phyloP scores from a whole-genome alignment of 345 rosid genomes.

The Aegle marmelos region DNA sequence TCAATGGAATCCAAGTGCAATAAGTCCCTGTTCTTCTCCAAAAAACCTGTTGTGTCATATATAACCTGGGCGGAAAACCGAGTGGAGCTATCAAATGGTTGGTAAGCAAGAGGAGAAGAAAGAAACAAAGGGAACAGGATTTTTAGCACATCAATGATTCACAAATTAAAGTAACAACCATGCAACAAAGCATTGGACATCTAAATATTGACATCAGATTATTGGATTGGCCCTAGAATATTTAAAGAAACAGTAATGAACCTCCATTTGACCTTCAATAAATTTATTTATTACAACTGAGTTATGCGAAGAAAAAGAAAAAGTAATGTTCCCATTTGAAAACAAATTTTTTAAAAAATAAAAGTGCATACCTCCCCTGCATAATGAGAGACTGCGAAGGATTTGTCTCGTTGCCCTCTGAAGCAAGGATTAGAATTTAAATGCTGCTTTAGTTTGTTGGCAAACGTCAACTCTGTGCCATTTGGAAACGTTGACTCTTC shows the following conservation, averaged over 20 bases:
- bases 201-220: neutral
- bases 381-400: conserved; percentile 82
- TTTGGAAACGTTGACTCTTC: conserved; percentile 98
- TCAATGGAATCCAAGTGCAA: conserved; percentile 90
- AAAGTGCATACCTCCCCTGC: conserved; percentile 83
- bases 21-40: conserved; percentile 96
- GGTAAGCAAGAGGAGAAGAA: conserved; percentile 18
- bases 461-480: conserved; percentile 91
- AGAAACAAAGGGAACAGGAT: neutral
- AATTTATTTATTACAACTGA: too few relatives aligned
- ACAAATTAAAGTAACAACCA: neutral
- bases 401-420: conserved; percentile 76
- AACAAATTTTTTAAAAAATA: neutral
- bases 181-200: neutral
- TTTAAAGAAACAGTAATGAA: neutral
- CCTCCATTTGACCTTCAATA: neutral
- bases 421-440: conserved; percentile 69
- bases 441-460: conserved; percentile 94
- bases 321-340: neutral
- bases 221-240: neutral
- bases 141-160: neutral
- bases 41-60: conserved; percentile 89
- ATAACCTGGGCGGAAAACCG: conserved; percentile 58
- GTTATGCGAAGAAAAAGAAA: neutral
- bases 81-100: conserved; percentile 24